Conservation (phyloP, 2,329 filamentous ascomycete genomes). For the Ceratocystis variospora region DNA sequence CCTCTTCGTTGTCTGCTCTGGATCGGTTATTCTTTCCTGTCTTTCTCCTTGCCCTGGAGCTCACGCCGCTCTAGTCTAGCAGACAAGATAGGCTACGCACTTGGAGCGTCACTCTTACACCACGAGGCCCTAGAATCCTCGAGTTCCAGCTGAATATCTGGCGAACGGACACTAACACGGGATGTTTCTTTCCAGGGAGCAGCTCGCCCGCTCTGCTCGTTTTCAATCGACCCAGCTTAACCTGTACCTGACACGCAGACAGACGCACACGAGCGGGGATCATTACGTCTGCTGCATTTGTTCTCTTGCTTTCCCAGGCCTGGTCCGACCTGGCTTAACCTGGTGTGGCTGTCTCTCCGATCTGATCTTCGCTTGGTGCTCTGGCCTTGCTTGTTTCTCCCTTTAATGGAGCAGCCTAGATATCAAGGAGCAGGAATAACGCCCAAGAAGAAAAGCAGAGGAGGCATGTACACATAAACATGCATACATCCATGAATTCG, state of each 20-base stretch:
- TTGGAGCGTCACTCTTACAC: background rate
- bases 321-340: background rate
- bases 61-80: background rate
- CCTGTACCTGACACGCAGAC: background rate
- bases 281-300: background rate
- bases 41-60: background rate
- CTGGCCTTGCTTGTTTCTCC: background rate
- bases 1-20: background rate
- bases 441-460: background rate
- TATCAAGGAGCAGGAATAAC: background rate
- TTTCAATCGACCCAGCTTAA: too few species aligned
- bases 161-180: background rate
- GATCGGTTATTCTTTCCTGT: background rate
- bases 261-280: background rate
- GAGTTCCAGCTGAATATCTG: background rate
- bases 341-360: background rate
- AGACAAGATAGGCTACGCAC: background rate
- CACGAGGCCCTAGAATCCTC: background rate
- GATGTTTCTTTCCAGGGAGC: background rate
- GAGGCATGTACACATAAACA: background rate
- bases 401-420: background rate
- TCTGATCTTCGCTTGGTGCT: background rate
- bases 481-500: background rate
- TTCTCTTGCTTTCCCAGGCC: background rate
- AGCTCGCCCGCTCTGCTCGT: background rate